phyloP scores from a whole-genome alignment of 2,329 filamentous ascomycete species.

The Fusarium cyanostomum region DNA sequence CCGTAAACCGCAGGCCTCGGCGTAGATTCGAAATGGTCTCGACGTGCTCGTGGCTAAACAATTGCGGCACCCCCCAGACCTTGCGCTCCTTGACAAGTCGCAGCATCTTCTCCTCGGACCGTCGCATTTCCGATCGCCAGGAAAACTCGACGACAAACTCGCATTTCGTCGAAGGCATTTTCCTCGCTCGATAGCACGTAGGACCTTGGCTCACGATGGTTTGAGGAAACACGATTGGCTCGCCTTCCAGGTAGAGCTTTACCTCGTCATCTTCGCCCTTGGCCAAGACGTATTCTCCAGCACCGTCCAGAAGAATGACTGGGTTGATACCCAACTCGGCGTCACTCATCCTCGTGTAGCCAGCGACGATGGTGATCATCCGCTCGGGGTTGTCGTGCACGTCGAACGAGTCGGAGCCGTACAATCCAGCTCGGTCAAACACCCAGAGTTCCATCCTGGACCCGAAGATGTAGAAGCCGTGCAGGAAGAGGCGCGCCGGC shows the following conservation, averaged over 20 bases:
- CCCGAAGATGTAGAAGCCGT: constrained; percentile 20
- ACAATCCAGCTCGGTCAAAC: constrained; percentile 36
- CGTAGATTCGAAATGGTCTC: constrained; percentile 23
- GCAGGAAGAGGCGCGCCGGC: constrained; percentile 35
- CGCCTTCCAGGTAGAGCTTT: constrained; percentile 9
- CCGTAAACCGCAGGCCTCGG: constrained; percentile 12
- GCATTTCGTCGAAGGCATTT: background rate
- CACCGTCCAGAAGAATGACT: background rate
- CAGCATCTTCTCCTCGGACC: constrained; percentile 25
- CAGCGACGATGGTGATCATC: background rate
- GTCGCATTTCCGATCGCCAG: constrained; percentile 3
- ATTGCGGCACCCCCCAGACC: constrained; percentile 23
- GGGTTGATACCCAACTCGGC: constrained; percentile 16
- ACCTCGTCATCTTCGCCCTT: background rate
- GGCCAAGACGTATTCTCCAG: constrained; percentile 6
- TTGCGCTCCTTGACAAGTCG: constrained; percentile 19
- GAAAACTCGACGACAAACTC: constrained; percentile 32
- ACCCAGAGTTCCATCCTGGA: constrained; percentile 37
- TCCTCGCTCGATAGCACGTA: constrained; percentile 23
- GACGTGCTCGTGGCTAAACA: constrained; percentile 24
- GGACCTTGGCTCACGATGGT: constrained; percentile 30
- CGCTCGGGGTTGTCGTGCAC: background rate
- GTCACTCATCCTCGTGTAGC: constrained; percentile 19
- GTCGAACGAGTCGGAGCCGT: constrained; percentile 25
- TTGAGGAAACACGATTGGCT: constrained; percentile 14